phyloP scores from a whole-genome alignment of 345 rosid species.

The Rhodamnia argentea region DNA sequence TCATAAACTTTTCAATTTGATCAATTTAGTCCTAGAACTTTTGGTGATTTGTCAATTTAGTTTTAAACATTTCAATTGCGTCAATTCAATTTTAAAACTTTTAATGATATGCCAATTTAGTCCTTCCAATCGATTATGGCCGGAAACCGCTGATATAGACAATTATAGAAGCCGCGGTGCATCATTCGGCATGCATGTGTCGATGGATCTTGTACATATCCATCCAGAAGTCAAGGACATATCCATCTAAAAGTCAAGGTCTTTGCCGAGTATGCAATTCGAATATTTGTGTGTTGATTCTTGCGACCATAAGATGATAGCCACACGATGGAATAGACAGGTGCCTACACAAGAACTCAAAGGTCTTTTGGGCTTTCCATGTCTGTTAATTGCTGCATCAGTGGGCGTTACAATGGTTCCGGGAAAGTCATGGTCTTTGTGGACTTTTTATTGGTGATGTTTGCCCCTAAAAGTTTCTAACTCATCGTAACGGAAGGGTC shows the following conservation, averaged over 20 bases:
- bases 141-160: too few relatives aligned
- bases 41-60: background rate
- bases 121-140: too few relatives aligned
- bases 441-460: background rate
- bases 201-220: background rate
- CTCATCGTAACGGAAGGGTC: background rate
- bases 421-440: background rate
- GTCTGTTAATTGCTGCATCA: background rate
- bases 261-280: background rate
- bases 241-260: background rate
- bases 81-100: too few relatives aligned
- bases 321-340: too few relatives aligned
- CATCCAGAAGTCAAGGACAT: background rate
- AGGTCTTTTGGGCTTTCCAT: background rate
- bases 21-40: background rate
- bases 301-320: too few relatives aligned
- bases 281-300: too few relatives aligned
- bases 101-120: too few relatives aligned
- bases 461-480: background rate
- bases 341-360: too few relatives aligned
- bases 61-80: background rate
- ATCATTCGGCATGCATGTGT: background rate
- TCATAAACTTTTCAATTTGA: background rate
- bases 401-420: background rate
- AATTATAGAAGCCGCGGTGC: too few relatives aligned